Evolutionary conservation across 306 rosid species (phyloP).

Genomic region (Cicer cuneatum): DNA sequence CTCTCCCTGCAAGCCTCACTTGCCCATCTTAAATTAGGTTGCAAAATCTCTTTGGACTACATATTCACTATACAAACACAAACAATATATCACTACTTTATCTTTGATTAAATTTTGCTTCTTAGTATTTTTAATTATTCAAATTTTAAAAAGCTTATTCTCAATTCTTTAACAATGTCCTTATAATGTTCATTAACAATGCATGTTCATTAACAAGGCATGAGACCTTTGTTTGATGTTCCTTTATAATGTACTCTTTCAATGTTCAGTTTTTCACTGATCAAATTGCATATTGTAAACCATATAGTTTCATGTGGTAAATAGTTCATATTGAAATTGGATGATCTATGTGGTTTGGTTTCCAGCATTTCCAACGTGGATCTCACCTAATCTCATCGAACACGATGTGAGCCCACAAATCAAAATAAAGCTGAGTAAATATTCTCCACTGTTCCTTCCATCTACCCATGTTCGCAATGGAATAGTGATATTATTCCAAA

Average conservation of each 20-base stretch:
- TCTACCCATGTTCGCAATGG: constrained; percentile 5
- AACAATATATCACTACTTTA: too few species aligned
- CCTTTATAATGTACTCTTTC: too few species aligned
- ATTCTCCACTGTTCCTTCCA: constrained; percentile 35
- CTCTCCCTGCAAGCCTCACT: neutral
- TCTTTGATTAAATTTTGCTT: too few species aligned
- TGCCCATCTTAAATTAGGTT: neutral
- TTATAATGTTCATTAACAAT: too few species aligned
- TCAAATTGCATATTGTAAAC: neutral
- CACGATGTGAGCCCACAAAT: constrained; percentile 38
- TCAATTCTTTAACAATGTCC: too few species aligned
- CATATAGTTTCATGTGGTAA: neutral
- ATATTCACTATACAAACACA: too few species aligned
- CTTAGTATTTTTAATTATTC: too few species aligned
- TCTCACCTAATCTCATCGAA: neutral
- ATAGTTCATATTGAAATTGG: neutral
- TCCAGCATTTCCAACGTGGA: constrained; percentile 1
- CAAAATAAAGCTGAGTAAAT: constrained; percentile 38
- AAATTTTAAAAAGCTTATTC: too few species aligned
- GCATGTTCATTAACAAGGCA: too few species aligned
- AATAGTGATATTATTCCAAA: neutral
- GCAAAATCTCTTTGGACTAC: neutral
- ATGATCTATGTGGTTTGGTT: neutral
- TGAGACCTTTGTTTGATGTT: too few species aligned
- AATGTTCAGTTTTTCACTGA: neutral